Evolutionary conservation across 306 rosid species (phyloP), one percentile per base, ranked within the genome.

Genomic region (Vigna mungo): DNA sequence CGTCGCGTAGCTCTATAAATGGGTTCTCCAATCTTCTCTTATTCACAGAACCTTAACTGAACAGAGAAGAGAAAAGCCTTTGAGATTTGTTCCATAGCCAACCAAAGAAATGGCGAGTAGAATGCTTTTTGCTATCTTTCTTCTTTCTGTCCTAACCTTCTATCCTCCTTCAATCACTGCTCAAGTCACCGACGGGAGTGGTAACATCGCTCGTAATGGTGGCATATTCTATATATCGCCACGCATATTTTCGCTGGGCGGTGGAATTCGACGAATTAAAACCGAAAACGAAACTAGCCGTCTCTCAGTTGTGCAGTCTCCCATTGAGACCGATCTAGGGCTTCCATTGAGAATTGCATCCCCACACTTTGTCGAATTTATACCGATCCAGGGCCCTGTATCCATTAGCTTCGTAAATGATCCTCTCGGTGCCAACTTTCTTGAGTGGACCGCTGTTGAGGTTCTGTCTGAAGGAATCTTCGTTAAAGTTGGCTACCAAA

Each of bases 281-380:
- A 30, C 32, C 0, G 32, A 5, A 30, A 30, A 30, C 32, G 32
- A 30, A 30, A 30, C 32, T 30, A 4, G 7, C 34, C 62, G 34
- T 55, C 62, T 21, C 36, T 9, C 34, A 10, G 36, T 30, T 21
- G 34, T 23, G 62, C 62, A 56, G 11, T 21, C 34, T 56, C 13
- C 14, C 13, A 0, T 2, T 9, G 32, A 21, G 16, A 2, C 11
- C 32, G 0, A 0, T 4, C 1, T 4, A 0, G 61, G 61, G 7
- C 15, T 55, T 2, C 60, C 27, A 18, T 1, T 18, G 4, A 18
- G 0, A 13, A 7, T 53, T 53, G 0, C 27, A 18, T 53, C 27
- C 5, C 12, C 8, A 8, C 2, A 0, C 2, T 0, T 0, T 2
- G 2, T 0, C 1, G 0, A 0, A 0, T 18, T 9, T 2, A 0